Conservation (phyloP, 306 rosid genomes). For the Spatholobus suberectus region DNA sequence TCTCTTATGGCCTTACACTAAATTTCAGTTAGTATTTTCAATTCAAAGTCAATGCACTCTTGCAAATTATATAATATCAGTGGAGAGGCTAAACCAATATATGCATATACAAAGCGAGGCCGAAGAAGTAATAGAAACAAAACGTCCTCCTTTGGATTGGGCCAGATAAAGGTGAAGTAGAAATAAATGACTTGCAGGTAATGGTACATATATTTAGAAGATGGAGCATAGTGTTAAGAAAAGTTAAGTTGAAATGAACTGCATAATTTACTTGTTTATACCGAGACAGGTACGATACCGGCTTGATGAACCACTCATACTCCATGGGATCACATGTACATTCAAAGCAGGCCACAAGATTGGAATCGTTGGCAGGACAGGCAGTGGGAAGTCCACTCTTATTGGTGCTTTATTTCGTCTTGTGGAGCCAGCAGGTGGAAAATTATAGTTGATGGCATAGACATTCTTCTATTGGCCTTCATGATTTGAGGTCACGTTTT, state of each 20-base stretch:
- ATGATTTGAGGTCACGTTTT: slow-evolving; percentile 78
- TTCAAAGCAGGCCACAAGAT: slow-evolving; percentile 79
- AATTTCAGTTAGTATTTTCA: slow-evolving; percentile 57
- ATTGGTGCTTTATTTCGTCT: slow-evolving; percentile 73
- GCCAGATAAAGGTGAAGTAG: slow-evolving; percentile 77
- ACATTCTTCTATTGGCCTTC: slow-evolving; percentile 78
- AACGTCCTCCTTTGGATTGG: slow-evolving; percentile 68
- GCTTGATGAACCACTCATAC: slow-evolving; percentile 70
- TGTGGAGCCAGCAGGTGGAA: slow-evolving; percentile 75
- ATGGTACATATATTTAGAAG: not conserved
- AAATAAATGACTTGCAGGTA: slow-evolving; percentile 73
- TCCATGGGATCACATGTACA: slow-evolving; percentile 75
- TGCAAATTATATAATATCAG: slow-evolving; percentile 75
- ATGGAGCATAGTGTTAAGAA: not conserved
- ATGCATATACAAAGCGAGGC: slow-evolving; percentile 81
- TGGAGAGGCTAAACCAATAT: slow-evolving; percentile 79
- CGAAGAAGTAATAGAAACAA: slow-evolving; percentile 61
- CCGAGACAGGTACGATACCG: slow-evolving; percentile 68
- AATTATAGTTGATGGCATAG: slow-evolving; percentile 69
- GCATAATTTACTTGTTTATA: not conserved
- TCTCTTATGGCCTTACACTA: slow-evolving; percentile 90
- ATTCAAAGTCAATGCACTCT: slow-evolving; percentile 69
- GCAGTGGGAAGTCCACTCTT: slow-evolving; percentile 88
- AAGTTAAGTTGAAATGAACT: not conserved
- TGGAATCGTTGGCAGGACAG: slow-evolving; percentile 82